Conservation (phyloP, 2,329 filamentous ascomycete genomes). For the Penicillium griseofulvum region DNA sequence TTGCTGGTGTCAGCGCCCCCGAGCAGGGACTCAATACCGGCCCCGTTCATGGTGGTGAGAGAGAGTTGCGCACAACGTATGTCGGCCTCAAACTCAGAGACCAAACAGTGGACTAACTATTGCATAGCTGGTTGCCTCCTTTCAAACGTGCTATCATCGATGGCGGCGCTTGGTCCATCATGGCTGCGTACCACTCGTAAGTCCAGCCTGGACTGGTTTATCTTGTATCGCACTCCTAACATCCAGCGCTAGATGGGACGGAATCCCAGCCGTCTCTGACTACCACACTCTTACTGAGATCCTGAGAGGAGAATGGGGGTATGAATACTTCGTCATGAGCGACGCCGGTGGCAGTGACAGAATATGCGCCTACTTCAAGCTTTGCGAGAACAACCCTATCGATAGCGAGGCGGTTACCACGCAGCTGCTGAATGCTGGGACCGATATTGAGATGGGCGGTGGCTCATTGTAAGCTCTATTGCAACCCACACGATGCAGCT, state of each 20-base stretch:
- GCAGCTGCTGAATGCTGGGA: conserved; percentile 64
- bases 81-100: conserved; percentile 37
- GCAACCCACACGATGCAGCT: neutral
- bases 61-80: conserved; percentile 55
- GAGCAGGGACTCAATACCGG: conserved; percentile 72
- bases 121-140: conserved; percentile 48
- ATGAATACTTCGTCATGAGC: conserved; percentile 63
- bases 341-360: conserved; percentile 71
- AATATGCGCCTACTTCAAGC: conserved; percentile 61
- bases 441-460: conserved; percentile 73
- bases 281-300: conserved; percentile 66
- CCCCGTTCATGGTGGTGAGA: conserved; percentile 55
- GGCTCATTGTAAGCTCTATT: conserved; percentile 55
- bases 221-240: neutral
- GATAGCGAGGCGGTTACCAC: conserved; percentile 65
- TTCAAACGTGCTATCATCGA: conserved; percentile 72
- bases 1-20: conserved; percentile 65
- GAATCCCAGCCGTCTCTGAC: conserved; percentile 65
- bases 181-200: conserved; percentile 68
- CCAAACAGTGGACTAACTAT: neutral
- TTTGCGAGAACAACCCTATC: conserved; percentile 60
- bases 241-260: conserved; percentile 57
- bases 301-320: conserved; percentile 69
- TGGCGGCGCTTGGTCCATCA: conserved; percentile 64
- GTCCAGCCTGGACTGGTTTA: neutral